phyloP scores from a whole-genome alignment of 306 rosid genomes.

The Erythrophleum fordii region DNA sequence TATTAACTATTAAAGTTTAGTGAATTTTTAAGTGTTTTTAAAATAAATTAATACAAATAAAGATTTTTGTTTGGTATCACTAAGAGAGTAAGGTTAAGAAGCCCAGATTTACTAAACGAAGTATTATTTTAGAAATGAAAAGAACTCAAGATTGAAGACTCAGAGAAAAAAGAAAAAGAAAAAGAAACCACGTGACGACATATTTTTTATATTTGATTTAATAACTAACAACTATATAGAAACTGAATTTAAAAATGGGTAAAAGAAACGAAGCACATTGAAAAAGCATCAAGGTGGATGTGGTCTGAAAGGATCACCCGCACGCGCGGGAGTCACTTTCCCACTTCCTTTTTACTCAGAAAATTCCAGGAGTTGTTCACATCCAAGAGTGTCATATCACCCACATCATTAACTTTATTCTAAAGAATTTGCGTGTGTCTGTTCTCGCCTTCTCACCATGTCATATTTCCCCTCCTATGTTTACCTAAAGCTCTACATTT shows the following conservation, averaged over 20 bases:
- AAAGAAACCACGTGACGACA: neutral
- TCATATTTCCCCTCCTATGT: slow-evolving; percentile 37
- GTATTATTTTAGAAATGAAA: neutral
- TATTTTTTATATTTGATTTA: neutral
- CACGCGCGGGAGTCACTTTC: slow-evolving; percentile 60
- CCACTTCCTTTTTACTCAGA: neutral
- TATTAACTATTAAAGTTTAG: neutral
- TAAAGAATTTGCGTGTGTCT: neutral
- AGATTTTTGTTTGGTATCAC: neutral
- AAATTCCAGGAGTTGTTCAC: neutral
- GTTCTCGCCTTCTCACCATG: slow-evolving; percentile 19
- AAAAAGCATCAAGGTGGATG: slow-evolving; percentile 14
- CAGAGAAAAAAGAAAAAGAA: too few species aligned
- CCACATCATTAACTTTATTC: neutral
- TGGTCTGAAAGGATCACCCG: slow-evolving; percentile 51
- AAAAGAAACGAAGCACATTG: slow-evolving; percentile 10
- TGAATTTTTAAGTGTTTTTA: neutral
- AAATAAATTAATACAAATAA: neutral
- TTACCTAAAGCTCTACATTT: slow-evolving; percentile 47
- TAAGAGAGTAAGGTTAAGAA: neutral
- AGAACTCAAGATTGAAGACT: neutral
- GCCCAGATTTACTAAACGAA: neutral
- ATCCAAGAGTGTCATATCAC: slow-evolving; percentile 27
- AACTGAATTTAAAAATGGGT: slow-evolving; percentile 5
- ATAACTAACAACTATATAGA: neutral